A percentile compares a stretch with the other conserved stretches of the same genome.
phyloP scores from a whole-genome alignment of 2,329 filamentous ascomycete species.

The Albophoma yamanashiensis region DNA sequence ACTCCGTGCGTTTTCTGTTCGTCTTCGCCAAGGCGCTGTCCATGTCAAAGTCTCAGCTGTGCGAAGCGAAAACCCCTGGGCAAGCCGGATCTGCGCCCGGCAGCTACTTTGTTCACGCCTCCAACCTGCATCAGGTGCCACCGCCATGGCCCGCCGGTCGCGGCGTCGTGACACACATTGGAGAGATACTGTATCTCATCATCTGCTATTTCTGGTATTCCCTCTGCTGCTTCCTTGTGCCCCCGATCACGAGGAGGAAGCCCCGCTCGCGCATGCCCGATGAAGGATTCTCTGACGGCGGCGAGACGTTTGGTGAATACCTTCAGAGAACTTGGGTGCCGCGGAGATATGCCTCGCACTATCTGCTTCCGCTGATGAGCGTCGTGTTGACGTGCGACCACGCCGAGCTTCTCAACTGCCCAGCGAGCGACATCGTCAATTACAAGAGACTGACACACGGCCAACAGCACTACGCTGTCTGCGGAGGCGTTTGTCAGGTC shows the following conservation, averaged over 20 bases:
- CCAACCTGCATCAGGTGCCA: conserved; percentile 38
- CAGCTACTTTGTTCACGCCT: conserved; percentile 41
- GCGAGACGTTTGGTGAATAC: conserved; percentile 39
- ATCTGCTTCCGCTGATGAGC: conserved; percentile 43
- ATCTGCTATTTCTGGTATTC: conserved; percentile 44
- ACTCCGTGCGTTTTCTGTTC: conserved; percentile 41
- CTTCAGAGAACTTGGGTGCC: conserved; percentile 38
- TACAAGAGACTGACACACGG: conserved; percentile 37
- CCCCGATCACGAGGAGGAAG: conserved; percentile 14
- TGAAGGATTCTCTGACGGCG: not conserved
- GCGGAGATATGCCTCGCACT: conserved; percentile 32
- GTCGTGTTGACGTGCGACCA: conserved; percentile 45
- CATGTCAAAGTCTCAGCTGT: not conserved
- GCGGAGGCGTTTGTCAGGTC: conserved; percentile 36
- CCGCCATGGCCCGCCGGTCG: conserved; percentile 28
- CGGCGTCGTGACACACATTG: conserved; percentile 24
- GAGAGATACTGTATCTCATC: conserved; percentile 31
- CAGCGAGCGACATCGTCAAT: conserved; percentile 38
- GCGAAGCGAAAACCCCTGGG: conserved; percentile 1
- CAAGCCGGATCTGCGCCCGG: conserved; percentile 12
- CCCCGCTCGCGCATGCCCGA: not conserved
- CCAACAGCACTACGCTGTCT: conserved; percentile 39
- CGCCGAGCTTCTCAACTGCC: conserved; percentile 35
- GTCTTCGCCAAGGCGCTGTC: conserved; percentile 29
- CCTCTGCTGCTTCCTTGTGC: conserved; percentile 36